These are phyloP conservation scores for Pichia eremophila DNA, from an alignment of 805 yeast species.

Conservation along the genomic window DNA sequence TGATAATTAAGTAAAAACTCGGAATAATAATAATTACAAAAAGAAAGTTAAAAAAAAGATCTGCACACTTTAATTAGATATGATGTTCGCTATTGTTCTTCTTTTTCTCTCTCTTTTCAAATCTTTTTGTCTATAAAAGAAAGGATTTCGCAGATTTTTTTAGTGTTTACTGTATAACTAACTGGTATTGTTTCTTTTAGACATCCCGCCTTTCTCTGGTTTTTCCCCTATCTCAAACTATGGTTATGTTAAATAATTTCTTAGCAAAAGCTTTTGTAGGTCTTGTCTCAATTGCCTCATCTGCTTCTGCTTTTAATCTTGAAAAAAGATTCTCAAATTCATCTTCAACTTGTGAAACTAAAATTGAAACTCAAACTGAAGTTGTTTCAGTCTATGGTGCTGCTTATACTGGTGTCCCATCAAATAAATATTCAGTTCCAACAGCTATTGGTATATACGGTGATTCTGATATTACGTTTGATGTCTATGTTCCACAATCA, in stretches of 20 bases:
- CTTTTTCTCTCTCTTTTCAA: no score
- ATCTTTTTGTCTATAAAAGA: no score
- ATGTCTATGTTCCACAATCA: conserved; percentile 12
- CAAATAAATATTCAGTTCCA: conserved; percentile 11
- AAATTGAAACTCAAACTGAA: conserved; percentile 5
- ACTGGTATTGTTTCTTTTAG: not conserved
- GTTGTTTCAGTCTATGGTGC: conserved; percentile 9
- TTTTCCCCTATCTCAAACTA: conserved; percentile 4
- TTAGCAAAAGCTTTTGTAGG: not conserved
- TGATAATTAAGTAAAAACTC: no score
- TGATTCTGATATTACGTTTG: conserved; percentile 3
- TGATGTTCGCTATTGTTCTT: no score
- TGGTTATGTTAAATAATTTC: conserved; percentile 5
- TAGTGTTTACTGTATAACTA: not conserved
- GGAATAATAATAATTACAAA: no score
- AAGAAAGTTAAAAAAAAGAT: no score
- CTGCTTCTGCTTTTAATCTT: conserved; percentile 1
- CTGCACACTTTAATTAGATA: no score
- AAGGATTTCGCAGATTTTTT: no score
- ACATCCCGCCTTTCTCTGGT: conserved; percentile 6
- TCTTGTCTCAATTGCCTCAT: not conserved
- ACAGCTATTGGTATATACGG: conserved; percentile 7
- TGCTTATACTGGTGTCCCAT: conserved; percentile 11
- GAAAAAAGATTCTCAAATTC: conserved; percentile 2
- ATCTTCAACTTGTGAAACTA: not conserved